phyloP scores from a whole-genome alignment of 441 rosid species.

The Gossypium lobatum region DNA sequence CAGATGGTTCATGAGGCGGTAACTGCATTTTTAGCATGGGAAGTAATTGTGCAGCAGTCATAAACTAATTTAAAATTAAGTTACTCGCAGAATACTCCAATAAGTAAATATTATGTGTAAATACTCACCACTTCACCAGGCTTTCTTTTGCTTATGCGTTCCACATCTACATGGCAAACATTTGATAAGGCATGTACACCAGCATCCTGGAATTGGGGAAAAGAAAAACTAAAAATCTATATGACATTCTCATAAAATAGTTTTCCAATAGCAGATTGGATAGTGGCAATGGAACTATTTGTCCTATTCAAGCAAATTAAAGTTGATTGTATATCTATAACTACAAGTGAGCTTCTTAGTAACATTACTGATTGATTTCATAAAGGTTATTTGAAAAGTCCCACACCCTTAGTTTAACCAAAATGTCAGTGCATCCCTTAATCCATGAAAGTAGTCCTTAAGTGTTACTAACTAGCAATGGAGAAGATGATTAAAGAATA shows the following conservation, averaged over 20 bases:
- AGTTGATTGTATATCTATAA: not conserved
- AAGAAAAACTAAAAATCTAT: constrained; percentile 14
- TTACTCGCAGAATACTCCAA: not conserved
- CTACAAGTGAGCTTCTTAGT: not conserved
- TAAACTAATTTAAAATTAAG: not conserved
- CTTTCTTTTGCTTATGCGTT: constrained; percentile 86
- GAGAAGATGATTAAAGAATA: not conserved
- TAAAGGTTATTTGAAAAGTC: not conserved
- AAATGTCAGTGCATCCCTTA: not conserved
- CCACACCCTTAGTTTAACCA: not conserved
- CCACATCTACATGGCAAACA: constrained; percentile 91
- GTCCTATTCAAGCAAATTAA: not conserved
- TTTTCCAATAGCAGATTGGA: not conserved
- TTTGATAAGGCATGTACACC: constrained; percentile 97
- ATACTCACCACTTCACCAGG: constrained; percentile 77
- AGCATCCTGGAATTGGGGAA: constrained; percentile 57
- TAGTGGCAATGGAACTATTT: not conserved
- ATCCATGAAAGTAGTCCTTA: not conserved
- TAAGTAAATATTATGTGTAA: not conserved
- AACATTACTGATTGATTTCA: not conserved
- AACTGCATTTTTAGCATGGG: constrained; percentile 47
- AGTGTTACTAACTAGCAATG: not conserved
- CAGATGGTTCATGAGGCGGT: constrained; percentile 84
- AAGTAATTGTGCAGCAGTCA: not conserved
- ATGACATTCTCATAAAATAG: constrained; percentile 1